Base-by-base conservation (phyloP, 257 asterid genomes). In the Solanum neorickii region DNA sequence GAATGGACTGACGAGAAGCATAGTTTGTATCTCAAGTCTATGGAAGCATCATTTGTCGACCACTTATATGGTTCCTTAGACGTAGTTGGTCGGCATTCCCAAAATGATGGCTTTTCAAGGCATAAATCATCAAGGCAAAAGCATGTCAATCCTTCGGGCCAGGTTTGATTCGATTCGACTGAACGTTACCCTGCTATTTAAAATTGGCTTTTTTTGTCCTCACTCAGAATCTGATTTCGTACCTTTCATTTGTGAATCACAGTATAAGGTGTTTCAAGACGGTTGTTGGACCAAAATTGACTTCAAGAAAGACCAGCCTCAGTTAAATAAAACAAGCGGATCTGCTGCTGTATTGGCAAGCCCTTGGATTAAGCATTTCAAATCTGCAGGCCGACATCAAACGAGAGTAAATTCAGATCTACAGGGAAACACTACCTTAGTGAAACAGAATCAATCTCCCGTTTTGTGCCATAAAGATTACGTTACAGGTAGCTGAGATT, bases 1-100 rank as follows among this genome's bases (percentile, higher is more conserved):
- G 90, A 92, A 87, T 95, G 98, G 98, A 95, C 97, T 7, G 88
- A 95, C 62, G 93, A 93, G 91, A 94, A 93, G 76, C 97, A 95
- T 80, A 91, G 97, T 78, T 66, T 88, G 89, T 95, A 91, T 89
- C 95, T 95, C 86, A 90, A 92, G 7, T 92, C 96, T 56, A 91
- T 94, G 96, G 98, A 95, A 88, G 88, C 98, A 5, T 92, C 94
- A 39, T 95, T 95, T 82, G 95, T 95, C 47, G 46, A 93, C 75
- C 94, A 94, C 86, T 87, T 95, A 82, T 93, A 94, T 87, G 89
- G 87, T 70, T 93, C 95, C 12, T 27, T 93, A 70, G 94, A 90
- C 47, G 13, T 85, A 85, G 88, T 89, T 80, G 91, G 91, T 83
- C 88, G 92, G 87, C 86, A 27, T 83, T 85, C 93, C 23, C 72